Base-by-base conservation (phyloP, 139 green algal genomes). In the Volvox reticuliferus region DNA sequence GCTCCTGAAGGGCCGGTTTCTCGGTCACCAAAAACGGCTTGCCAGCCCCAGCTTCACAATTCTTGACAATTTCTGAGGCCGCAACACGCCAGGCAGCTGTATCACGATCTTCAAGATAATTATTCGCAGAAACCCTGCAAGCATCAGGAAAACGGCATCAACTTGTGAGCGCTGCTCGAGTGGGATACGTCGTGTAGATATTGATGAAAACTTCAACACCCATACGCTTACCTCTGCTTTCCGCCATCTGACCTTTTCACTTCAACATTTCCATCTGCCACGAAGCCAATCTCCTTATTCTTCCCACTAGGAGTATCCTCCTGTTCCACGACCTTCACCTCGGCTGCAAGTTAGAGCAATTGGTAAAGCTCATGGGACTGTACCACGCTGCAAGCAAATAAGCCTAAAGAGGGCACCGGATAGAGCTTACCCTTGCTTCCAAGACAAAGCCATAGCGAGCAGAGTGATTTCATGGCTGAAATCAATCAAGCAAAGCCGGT, bases 381-480 rank as follows among this genome's bases (percentile, higher is more conserved):
- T 35, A 79, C 71, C 26, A 28, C 12, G 2, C 65, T 24, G 65
- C 2, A 73, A 73, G 17, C 12, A 73, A 73, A 28, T 9, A 73
- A 9, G 24, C 21, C 6, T 28, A 12, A 30, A 81, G 24, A 79
- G 71, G 65, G 18, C 37, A 55, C 44, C 44, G 9, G 5, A 55
- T 55, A 55, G 5, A 55, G 78, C 82, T 33, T 37, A 89, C 83
- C 83, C 32, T 50, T 28, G 26, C 83, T 9, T 55, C 44, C 67
- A 28, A 80, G 37, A 35, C 83, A 89, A 9, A 73, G 83, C 67
- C 35, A 80, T 73, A 89, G 37, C 63, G 83, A 80, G 83, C 83
- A 89, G 36, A 89, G 28, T 2, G 24, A 17, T n/a, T 28, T 86
- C 79, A 86, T 86, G 5, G 20, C 65, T 28, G 12, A 73, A 73